Base-by-base conservation (phyloP, 345 rosid genomes). In the Salix purpurea region DNA sequence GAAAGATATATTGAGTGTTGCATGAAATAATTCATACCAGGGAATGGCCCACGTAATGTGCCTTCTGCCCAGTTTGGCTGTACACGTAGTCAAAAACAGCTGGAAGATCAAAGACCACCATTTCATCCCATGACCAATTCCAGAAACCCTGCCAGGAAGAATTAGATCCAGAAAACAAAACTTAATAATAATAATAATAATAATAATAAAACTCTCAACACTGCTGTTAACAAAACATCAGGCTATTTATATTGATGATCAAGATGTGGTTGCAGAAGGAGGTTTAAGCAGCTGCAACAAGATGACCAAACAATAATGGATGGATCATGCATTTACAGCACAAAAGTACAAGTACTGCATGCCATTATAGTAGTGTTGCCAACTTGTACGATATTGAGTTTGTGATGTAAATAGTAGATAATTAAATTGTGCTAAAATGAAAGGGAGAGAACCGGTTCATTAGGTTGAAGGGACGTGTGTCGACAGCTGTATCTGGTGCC, bases 71-170 rank as follows among this genome's bases (percentile, higher is more conserved):
- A 11, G 96, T 89, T 70, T 86, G 82, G 76, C 11, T 21, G 67
- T 85, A 74, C 61, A 96, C 86, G 72, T 83, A 84, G 44, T 89
- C 89, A 80, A 92, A 88, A 83, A 92, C 65, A 15, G 98, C 93
- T 6, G 98, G 98, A 8, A 92, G 79, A 76, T 96, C 99, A 65
- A 42, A 89, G 26, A 75, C 66, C 60, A 89, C 97, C 7, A 96
- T 78, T 70, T 96, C 97, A 81, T 96, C 99, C 98, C 98, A 93
- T 19, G 97, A 87, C 99, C 98, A 93, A 67, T 93, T 75, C 98
- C 99, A 96, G 58, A 84, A 96, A 19, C 75, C 89, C 98, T 96
- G 87, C 37, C 75, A 70, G 21, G 48, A 40, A 37, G 10, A 2
- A 32, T 46, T 46, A 64, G 69, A 32, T 66, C 16, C 16, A 46